Evolutionary conservation across 176 grass and related monocot genomes (phyloP).

Genomic region (Avena eriantha): DNA sequence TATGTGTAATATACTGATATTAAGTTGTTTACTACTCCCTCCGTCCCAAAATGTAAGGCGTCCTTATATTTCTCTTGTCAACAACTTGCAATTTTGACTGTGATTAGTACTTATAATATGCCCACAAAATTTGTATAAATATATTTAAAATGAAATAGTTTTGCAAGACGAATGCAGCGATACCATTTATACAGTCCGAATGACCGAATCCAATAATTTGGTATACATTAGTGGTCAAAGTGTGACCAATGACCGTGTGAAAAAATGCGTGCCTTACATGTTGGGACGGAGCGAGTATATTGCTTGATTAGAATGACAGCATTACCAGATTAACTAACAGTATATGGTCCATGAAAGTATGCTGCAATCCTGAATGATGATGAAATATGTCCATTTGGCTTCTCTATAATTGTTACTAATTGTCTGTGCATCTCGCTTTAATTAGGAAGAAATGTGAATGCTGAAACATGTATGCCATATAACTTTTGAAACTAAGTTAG

Average conservation of each 20-base stretch:
- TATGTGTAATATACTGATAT: not conserved
- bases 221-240: no score
- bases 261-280: no score
- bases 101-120: no score
- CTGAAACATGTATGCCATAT: not conserved
- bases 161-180: no score
- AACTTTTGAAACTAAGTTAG: not conserved
- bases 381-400: not conserved
- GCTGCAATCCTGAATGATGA: not conserved
- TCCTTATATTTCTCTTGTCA: no score
- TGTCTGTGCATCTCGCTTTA: not conserved
- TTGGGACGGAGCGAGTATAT: not conserved
- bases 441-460: conserved; percentile 14
- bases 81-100: no score
- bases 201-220: no score
- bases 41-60: no score
- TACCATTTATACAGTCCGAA: no score
- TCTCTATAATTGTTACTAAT: not conserved
- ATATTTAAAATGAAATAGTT: no score
- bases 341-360: not conserved
- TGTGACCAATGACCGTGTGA: no score
- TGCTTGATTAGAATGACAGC: not conserved
- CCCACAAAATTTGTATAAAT: no score
- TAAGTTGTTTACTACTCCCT: not conserved
- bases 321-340: not conserved